These are phyloP conservation scores for Xylaria multiplex DNA, from an alignment of 2,329 filamentous ascomycete genomes.

Conservation along the genomic window DNA sequence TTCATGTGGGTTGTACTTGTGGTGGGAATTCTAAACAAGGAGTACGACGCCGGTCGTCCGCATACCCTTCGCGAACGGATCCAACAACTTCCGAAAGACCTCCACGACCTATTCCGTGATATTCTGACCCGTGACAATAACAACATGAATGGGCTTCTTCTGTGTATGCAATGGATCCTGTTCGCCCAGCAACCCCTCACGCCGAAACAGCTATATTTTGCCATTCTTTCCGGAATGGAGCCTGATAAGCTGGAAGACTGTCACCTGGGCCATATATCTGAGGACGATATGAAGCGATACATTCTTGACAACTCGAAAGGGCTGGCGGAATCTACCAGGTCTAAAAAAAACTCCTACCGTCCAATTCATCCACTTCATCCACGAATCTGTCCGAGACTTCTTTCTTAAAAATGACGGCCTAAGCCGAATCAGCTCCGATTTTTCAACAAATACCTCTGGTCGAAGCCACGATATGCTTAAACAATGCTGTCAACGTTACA, in stretches of 20 bases:
- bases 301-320: conserved; percentile 61
- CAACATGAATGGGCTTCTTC: conserved; percentile 4
- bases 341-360: conserved; percentile 52
- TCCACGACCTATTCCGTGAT: conserved; percentile 24
- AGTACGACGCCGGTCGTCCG: conserved; percentile 18
- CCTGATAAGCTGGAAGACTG: background rate
- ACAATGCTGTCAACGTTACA: conserved; percentile 25
- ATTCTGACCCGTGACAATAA: conserved; percentile 23
- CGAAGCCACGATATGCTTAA: conserved; percentile 53
- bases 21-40: conserved; percentile 26
- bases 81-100: conserved; percentile 19
- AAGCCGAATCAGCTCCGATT: conserved; percentile 45
- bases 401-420: conserved; percentile 53
- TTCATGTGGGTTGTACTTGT: conserved; percentile 36
- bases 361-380: conserved; percentile 68
- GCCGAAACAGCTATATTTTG: conserved; percentile 25
- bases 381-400: conserved; percentile 62
- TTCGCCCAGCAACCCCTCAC: conserved; percentile 22
- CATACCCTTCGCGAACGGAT: background rate
- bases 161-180: conserved; percentile 32
- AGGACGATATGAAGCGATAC: conserved; percentile 46
- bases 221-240: conserved; percentile 11
- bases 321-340: conserved; percentile 55
- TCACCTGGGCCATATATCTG: conserved; percentile 11
- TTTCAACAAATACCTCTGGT: conserved; percentile 53